Conservation (phyloP, 2,329 filamentous ascomycete species). For the Rutstroemia sydowiana region DNA sequence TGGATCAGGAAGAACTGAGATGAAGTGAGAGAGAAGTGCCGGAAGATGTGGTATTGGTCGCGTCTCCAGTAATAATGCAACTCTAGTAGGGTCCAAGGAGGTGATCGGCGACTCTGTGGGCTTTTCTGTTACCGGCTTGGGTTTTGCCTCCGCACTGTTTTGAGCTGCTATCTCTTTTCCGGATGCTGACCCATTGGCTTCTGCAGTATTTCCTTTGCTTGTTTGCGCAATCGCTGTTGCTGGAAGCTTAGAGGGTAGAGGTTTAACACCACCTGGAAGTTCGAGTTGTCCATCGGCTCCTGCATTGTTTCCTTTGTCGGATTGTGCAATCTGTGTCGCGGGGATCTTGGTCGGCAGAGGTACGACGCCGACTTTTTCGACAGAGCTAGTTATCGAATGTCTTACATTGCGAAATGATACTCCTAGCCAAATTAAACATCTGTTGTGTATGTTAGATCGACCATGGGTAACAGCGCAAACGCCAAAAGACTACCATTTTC, state of each 20-base stretch:
- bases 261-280: too few species aligned
- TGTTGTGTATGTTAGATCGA: background rate
- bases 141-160: background rate
- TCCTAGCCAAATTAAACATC: background rate
- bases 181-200: background rate
- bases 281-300: too few species aligned
- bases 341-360: too few species aligned
- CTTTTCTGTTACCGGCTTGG: background rate
- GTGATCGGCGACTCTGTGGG: background rate
- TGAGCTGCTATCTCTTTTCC: background rate
- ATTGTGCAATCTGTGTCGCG: too few species aligned
- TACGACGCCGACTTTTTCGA: too few species aligned
- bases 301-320: too few species aligned
- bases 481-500: background rate
- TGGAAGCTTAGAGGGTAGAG: too few species aligned
- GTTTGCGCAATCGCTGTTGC: too few species aligned
- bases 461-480: background rate
- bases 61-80: slow-evolving; percentile 49
- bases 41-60: slow-evolving; percentile 42
- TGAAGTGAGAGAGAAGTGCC: slow-evolving; percentile 48
- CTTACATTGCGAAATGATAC: background rate
- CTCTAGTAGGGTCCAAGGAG: slow-evolving; percentile 39
- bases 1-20: slow-evolving; percentile 45
- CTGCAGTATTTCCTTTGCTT: background rate
- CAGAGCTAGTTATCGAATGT: too few species aligned